Base-by-base conservation (phyloP, 805 yeast genomes). In the Grigorovia yakushimaensis region DNA sequence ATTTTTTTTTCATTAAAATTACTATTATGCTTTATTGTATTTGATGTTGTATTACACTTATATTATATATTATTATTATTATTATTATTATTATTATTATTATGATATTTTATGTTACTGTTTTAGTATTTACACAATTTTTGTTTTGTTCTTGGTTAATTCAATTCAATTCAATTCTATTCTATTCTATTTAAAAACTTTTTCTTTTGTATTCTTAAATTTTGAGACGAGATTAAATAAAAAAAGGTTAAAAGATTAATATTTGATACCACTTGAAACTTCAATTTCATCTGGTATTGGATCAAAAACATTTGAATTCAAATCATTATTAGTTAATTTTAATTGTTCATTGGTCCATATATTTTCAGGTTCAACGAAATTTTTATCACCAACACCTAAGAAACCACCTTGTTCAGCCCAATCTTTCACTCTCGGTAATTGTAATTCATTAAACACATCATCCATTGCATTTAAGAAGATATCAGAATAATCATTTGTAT, bases 271-370 rank as follows among this genome's bases (percentile, higher is more conserved):
- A 41, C 88, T 82, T 46, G 87, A 79, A 44, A 81, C 84, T 53
- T 78, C 88, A 54, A 81, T 66, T 50, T 82, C 80, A 44, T 72
- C 70, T 58, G 83, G 72, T 33, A 73, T 70, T 15, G 89, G 87
- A 47, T 82, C 76, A 48, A 72, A 54, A 22, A 83, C 88, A 54
- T 84, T 84, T 43, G 78, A 67, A 62, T 84, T 79, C 69, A 85
- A 72, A 60, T 80, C 84, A 5, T 66, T 61, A 56, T 83, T 80
- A 24, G 76, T 74, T 67, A 82, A 77, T 4, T 61, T 54, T 66
- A 91, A 74, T 66, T 87, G 94, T 49, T 76, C 78, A 48, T 82
- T 84, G 44, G 96, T 87, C 98, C 98, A 93, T 56, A 91, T 71
- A 57, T 88, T 89, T 52, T 76, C 70, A 46, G 77, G 75, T 18